Base-by-base conservation (phyloP, 352 stramenopile genomes). In the Phytopythium helicoides region DNA sequence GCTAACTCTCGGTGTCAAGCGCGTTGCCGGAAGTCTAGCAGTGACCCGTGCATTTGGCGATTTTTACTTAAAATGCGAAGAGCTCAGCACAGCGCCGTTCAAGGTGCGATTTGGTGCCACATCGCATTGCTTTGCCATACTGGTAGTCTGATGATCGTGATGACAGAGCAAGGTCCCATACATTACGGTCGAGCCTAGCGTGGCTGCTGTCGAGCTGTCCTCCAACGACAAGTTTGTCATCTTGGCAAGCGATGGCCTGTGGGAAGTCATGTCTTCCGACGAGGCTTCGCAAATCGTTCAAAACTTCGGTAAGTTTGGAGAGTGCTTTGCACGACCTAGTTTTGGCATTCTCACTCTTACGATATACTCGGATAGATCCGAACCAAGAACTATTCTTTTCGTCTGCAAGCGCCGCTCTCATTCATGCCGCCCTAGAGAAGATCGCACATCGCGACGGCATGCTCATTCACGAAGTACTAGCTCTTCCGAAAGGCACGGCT, bases 1-100 rank as follows among this genome's bases (percentile, higher is more conserved):
- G 14, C 21, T 53, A 19, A 44, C 22, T 14, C 66, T 77, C 50
- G 90, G 92, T 6, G 86, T 97, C 28, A 96, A 96, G 58, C 74
- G 92, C 31, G 90, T 98, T 9, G 92, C 90, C 18, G 90, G 90
- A 10, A 96, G 83, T 63, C 63, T 98, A 28, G 88, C 89, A 1
- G 91, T 98, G 23, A 98, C 92, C 6, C 75, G 90, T 51, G 92
- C 92, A 1, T 85, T 98, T 37, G 92, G 92, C 15, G 92, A 98
- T 60, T 95, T 94, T 18, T 98, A 98, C 41, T 71, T 98, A 10
- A 98, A 98, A 58, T 96, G 81, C 39, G 86, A 92, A 56, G 71
- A 92, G 21, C 62, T 98, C n/a, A 96, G 85, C 40, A 94, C 90
- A 12, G 74, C 84, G 48, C 92, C 89, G 7, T 97, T 97, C 62